These are phyloP conservation scores for Pythium insidiosum DNA, from an alignment of 352 stramenopile genomes.

Conservation along the genomic window DNA sequence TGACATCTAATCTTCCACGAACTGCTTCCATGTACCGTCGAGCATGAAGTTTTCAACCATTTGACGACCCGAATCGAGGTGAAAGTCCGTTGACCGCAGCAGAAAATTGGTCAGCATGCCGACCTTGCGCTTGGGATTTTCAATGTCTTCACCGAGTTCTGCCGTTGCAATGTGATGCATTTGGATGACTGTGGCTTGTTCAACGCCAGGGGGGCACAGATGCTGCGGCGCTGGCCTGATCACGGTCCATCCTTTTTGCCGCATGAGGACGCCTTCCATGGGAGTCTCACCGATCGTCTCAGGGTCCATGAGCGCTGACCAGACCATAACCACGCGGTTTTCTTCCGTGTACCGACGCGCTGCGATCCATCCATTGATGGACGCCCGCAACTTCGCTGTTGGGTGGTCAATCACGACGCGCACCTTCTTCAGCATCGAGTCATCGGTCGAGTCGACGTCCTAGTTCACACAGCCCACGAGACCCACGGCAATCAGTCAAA, in stretches of 20 bases:
- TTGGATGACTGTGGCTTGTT: no score
- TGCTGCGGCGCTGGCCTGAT: slow-evolving; percentile 4
- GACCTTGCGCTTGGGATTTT: no score
- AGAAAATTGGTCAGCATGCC: slow-evolving; percentile 18
- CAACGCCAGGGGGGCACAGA: no score
- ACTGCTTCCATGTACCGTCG: slow-evolving; percentile 6
- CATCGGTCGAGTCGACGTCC: no score
- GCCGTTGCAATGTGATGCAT: no score
- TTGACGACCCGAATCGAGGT: slow-evolving; percentile 13
- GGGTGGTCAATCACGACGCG: no score
- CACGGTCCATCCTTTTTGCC: slow-evolving; percentile 26
- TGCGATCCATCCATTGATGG: slow-evolving; percentile 29
- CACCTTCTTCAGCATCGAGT: no score
- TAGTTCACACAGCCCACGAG: no score
- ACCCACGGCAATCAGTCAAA: no score
- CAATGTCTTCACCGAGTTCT: no score
- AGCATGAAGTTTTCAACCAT: slow-evolving; percentile 19
- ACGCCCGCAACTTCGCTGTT: slow-evolving; percentile 1
- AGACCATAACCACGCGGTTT: slow-evolving; percentile 38
- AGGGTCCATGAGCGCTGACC: slow-evolving; percentile 26
- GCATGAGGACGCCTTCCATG: slow-evolving; percentile 31
- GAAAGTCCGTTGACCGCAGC: slow-evolving; percentile 8
- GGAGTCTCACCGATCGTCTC: slow-evolving; percentile 29
- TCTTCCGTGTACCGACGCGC: slow-evolving; percentile 21
- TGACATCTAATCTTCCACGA: no score